Conservation (phyloP, 805 yeast species). For the Candida orba region DNA sequence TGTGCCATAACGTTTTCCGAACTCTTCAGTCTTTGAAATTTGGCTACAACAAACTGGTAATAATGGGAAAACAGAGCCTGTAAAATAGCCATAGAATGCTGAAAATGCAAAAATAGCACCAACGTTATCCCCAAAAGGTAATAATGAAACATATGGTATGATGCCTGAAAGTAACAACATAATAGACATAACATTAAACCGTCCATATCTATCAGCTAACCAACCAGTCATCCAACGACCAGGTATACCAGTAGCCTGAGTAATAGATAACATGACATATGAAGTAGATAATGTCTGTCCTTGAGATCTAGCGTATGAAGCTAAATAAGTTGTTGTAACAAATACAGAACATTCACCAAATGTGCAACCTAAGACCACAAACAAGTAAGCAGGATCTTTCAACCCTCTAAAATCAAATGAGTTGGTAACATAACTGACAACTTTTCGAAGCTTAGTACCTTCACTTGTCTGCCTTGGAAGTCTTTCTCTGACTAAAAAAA, state of each 20-base stretch:
- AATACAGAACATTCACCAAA: slow-evolving; percentile 40
- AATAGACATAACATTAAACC: slow-evolving; percentile 43
- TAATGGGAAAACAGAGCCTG: slow-evolving; percentile 48
- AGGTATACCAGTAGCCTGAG: slow-evolving; percentile 33
- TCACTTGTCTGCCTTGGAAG: slow-evolving; percentile 23
- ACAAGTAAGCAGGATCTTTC: slow-evolving; percentile 36
- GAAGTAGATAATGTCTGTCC: slow-evolving; percentile 35
- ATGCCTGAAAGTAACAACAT: slow-evolving; percentile 26
- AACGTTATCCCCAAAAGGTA: slow-evolving; percentile 29
- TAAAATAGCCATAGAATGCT: slow-evolving; percentile 43
- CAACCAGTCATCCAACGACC: slow-evolving; percentile 40
- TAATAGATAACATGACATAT: slow-evolving; percentile 38
- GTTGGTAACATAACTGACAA: slow-evolving; percentile 14
- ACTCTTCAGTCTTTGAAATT: slow-evolving; percentile 44
- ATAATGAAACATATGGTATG: slow-evolving; percentile 30
- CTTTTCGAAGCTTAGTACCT: slow-evolving; percentile 23
- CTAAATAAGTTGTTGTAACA: slow-evolving; percentile 39
- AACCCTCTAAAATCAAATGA: slow-evolving; percentile 32
- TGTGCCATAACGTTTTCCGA: slow-evolving; percentile 49
- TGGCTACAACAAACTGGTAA: slow-evolving; percentile 55
- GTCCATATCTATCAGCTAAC: slow-evolving; percentile 39
- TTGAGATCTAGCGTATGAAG: slow-evolving; percentile 42
- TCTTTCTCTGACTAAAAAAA: slow-evolving; percentile 35
- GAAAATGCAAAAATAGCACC: slow-evolving; percentile 37
- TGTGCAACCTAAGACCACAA: slow-evolving; percentile 37